Evolutionary conservation across 352 stramenopile genomes (phyloP).

Genomic region (Phytophthora capsici): DNA sequence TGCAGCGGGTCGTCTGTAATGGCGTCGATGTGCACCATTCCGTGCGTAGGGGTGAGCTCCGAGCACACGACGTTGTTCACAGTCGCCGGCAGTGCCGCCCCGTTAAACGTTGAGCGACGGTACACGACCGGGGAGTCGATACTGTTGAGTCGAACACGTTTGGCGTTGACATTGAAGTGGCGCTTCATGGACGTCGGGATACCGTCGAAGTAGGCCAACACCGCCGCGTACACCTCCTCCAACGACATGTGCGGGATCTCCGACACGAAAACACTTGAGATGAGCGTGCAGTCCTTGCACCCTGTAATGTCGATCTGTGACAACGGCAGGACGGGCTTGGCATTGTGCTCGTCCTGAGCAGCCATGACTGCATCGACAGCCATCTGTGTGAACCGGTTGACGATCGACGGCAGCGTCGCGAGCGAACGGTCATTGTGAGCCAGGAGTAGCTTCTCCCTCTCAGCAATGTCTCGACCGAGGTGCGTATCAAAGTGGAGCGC

Average conservation of each 20-base stretch:
- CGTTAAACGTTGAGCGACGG: slow-evolving; percentile 39
- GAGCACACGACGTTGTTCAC: slow-evolving; percentile 45
- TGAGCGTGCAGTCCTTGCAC: slow-evolving; percentile 36
- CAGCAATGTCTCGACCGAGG: slow-evolving; percentile 17
- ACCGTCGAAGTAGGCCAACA: slow-evolving; percentile 39
- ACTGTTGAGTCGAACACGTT: slow-evolving; percentile 30
- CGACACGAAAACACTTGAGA: slow-evolving; percentile 45
- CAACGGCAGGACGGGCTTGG: slow-evolving; percentile 33
- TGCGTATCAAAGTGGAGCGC: slow-evolving; percentile 43
- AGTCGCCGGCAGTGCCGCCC: slow-evolving; percentile 14
- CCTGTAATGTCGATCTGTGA: slow-evolving; percentile 46
- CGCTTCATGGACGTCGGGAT: slow-evolving; percentile 42
- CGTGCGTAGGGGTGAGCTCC: slow-evolving; percentile 28
- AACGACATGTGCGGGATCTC: slow-evolving; percentile 48
- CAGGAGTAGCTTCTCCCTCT: slow-evolving; percentile 29
- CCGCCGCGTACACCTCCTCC: slow-evolving; percentile 39
- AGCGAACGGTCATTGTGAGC: slow-evolving; percentile 39
- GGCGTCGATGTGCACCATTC: slow-evolving; percentile 47
- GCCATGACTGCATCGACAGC: slow-evolving; percentile 22
- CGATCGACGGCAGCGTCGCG: slow-evolving; percentile 32
- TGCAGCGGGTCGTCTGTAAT: slow-evolving; percentile 40
- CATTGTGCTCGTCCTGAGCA: slow-evolving; percentile 1
- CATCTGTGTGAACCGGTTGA: slow-evolving; percentile 34
- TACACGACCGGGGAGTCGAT: slow-evolving; percentile 33
- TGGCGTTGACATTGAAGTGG: slow-evolving; percentile 38